These are phyloP conservation scores for Dioscorea zingiberensis DNA, from an alignment of 106 monocot genomes.

Conservation along the genomic window DNA sequence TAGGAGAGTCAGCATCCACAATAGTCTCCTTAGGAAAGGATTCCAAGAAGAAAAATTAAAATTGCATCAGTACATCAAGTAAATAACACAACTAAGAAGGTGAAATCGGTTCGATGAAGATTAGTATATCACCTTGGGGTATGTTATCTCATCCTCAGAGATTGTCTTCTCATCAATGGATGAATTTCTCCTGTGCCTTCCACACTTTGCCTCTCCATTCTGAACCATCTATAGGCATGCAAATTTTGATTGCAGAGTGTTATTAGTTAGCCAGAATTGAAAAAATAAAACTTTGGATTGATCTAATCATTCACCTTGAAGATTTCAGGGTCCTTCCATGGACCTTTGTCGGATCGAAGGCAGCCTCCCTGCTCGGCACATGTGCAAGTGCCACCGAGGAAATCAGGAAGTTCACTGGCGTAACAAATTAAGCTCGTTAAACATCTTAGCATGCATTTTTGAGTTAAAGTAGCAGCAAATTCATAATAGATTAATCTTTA, in stretches of 20 bases:
- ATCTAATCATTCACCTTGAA: constrained; percentile 34
- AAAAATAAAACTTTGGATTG: background rate
- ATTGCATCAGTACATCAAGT: too few relatives aligned
- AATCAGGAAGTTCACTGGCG: constrained; percentile 86
- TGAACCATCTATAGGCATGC: constrained; percentile 55
- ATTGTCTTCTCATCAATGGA: constrained; percentile 67
- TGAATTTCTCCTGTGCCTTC: constrained; percentile 8
- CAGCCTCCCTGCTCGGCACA: constrained; percentile 64
- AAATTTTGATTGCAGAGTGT: constrained; percentile 6
- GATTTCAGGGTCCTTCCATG: constrained; percentile 92
- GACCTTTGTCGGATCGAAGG: constrained; percentile 80
- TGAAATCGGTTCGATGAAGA: too few relatives aligned
- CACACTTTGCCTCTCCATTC: constrained; percentile 35
- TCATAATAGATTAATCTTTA: constrained; percentile 1
- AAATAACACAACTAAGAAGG: too few relatives aligned
- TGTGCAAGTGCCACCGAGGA: constrained; percentile 86
- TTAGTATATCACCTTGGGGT: constrained; percentile 29
- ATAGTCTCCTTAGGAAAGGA: constrained; percentile 34
- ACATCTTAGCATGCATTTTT: background rate
- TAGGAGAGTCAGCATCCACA: constrained; percentile 20
- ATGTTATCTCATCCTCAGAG: constrained; percentile 69
- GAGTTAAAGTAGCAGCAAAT: too few relatives aligned
- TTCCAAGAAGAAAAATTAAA: constrained; percentile 4
- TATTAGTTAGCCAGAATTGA: background rate
- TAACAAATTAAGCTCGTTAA: constrained; percentile 2